Conservation (phyloP, 352 stramenopile genomes). For the Globisporangium echinulatum region DNA sequence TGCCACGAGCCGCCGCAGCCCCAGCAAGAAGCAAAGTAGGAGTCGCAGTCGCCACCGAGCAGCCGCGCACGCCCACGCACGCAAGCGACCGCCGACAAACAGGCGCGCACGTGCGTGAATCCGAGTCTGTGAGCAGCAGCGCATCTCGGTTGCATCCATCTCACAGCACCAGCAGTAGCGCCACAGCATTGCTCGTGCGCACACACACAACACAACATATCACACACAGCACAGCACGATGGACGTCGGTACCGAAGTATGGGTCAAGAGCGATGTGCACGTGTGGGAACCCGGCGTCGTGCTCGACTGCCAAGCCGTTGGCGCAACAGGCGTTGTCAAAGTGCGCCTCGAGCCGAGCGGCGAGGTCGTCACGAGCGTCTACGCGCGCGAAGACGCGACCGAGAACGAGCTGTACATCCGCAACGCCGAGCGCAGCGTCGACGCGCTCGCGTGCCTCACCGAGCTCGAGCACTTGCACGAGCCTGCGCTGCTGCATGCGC, state of each 20-base stretch:
- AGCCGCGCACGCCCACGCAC: not conserved
- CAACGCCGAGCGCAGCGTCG: conserved; percentile 58
- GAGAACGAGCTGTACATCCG: conserved; percentile 54
- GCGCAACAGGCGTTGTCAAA: conserved; percentile 27
- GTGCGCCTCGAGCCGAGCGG: conserved; percentile 34
- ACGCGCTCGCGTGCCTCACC: conserved; percentile 57
- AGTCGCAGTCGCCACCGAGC: not conserved
- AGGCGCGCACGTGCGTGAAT: not conserved
- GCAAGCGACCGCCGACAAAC: not conserved
- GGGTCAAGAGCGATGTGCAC: conserved; percentile 54
- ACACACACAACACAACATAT: not conserved
- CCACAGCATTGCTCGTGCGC: not conserved
- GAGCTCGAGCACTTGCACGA: conserved; percentile 80
- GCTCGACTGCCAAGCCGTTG: conserved; percentile 51
- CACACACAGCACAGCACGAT: conserved; percentile 21
- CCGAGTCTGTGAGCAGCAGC: not conserved
- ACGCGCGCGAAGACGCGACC: conserved; percentile 20
- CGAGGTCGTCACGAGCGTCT: conserved; percentile 36
- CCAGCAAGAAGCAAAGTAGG: not conserved
- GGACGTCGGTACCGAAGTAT: conserved; percentile 81
- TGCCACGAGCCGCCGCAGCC: not conserved
- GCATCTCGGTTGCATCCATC: not conserved
- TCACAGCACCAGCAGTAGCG: not conserved
- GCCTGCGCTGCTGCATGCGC: conserved; percentile 70
- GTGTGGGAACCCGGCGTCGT: conserved; percentile 70